Evolutionary conservation across 2,329 filamentous ascomycete species (phyloP), one percentile per base, ranked within the genome.

Genomic region (Ophiocordyceps robertsii): DNA sequence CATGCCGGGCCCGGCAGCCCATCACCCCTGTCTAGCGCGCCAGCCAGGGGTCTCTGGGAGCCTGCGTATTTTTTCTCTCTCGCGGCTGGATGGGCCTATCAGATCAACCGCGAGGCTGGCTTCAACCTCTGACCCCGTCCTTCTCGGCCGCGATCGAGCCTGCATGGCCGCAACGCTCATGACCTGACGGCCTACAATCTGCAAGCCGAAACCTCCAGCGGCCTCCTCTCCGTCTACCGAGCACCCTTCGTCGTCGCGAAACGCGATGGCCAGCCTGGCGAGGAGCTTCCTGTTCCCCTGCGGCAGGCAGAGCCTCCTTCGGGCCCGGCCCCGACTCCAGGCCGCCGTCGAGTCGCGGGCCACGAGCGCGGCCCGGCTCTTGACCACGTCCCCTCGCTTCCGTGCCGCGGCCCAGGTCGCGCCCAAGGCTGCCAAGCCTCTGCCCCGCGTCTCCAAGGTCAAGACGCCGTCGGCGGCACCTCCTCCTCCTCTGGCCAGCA

Each of bases 191-290:
- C 19, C 19, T 6, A 27, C 24, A 27, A 7, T 9, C 24, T 27
- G 24, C 24, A 27, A 27, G 24, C 24, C 7, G 24, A 27, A 24
- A 6, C 24, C 24, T 9, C 24, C 24, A 27, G 24, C 9, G 24
- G 24, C 24, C 24, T 6, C 24, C 24, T 19, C 6, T 27, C 24
- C 24, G 6, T 27, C 24, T 27, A 27, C 24, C 24, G 24, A 3
- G 33, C n/a, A 16, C 17, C 31, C 33, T 5, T 16, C 33, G 9
- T 16, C 16, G 14, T 14, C 17, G 14, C 19, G 19, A 19, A 19
- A 19, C 19, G 32, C 14, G 16, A 62, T 62, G 60, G 57, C 60
- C 16, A 53, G 52, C 52, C 49, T 62, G 46, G 43, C 53, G 32
- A 51, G 59, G 41, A 55, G 56, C 46, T 48, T 61, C 44, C 46